Conservation (phyloP, 164 flowering plant genomes). For the Platanus orientalis region DNA sequence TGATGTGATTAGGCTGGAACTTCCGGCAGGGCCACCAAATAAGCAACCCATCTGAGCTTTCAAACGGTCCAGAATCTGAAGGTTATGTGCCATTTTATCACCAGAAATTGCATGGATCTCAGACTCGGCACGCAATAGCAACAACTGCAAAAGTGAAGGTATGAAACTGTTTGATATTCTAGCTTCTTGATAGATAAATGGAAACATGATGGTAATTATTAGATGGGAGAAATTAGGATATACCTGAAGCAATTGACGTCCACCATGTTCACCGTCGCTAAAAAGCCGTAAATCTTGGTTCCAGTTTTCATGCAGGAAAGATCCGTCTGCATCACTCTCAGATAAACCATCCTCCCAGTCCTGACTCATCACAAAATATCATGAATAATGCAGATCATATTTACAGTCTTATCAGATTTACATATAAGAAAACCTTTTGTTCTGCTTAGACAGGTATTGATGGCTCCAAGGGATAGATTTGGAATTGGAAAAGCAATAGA, state of each 20-base stretch:
- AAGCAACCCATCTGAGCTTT: slow-evolving; percentile 43
- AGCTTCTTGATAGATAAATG: not conserved
- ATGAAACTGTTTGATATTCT: not conserved
- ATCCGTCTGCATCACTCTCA: slow-evolving; percentile 88
- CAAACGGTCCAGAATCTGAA: slow-evolving; percentile 46
- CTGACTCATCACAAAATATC: slow-evolving; percentile 26
- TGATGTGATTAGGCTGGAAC: slow-evolving; percentile 18
- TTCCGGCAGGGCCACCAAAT: slow-evolving; percentile 40
- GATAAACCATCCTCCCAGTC: slow-evolving; percentile 95
- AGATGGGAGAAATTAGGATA: not conserved
- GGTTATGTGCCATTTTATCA: slow-evolving; percentile 38
- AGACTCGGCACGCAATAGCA: slow-evolving; percentile 75
- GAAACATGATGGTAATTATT: not conserved
- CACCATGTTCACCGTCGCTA: slow-evolving; percentile 76
- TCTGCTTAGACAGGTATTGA: too few species aligned
- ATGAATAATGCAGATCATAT: too few species aligned
- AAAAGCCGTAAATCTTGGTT: slow-evolving; percentile 70
- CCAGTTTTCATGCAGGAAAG: slow-evolving; percentile 84
- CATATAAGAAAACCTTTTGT: too few species aligned
- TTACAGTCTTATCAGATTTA: too few species aligned
- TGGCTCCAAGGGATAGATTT: too few species aligned
- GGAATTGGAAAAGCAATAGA: not conserved
- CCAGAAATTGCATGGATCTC: slow-evolving; percentile 61
- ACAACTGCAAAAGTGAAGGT: slow-evolving; percentile 47
- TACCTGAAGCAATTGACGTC: slow-evolving; percentile 83